A percentile compares a stretch with the other conserved stretches of the same genome.
Conservation (phyloP, 2,329 filamentous ascomycete genomes). For the Akanthomyces lecanii region DNA sequence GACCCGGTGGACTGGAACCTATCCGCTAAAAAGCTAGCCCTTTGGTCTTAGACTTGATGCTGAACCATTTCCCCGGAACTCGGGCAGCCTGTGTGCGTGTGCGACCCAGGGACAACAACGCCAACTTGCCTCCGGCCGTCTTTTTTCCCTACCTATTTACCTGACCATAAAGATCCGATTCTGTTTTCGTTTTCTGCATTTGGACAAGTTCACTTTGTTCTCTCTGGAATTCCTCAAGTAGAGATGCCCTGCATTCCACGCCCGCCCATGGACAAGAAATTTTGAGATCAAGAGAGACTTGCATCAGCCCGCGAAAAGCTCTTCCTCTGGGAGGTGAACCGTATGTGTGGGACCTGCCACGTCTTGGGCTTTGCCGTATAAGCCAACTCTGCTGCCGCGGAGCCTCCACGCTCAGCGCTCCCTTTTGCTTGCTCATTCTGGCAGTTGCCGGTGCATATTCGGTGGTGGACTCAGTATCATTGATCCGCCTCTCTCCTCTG, state of each 20-base stretch:
- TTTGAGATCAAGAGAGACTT: conserved; percentile 4
- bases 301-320: conserved; percentile 3
- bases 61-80: conserved; percentile 15
- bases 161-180: not conserved
- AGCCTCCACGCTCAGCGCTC: conserved; percentile 1
- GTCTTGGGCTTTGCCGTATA: conserved; percentile 4
- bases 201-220: not conserved
- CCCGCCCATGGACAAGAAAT: not conserved
- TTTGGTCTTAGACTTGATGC: conserved; percentile 10
- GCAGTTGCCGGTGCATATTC: not conserved
- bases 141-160: not conserved
- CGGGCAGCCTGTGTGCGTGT: not conserved
- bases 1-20: conserved; percentile 14
- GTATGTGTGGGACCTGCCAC: conserved; percentile 10
- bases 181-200: not conserved
- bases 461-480: not conserved
- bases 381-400: conserved; percentile 1
- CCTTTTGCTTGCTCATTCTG: not conserved
- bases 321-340: conserved; percentile 2
- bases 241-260: not conserved
- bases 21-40: not conserved
- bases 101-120: not conserved
- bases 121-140: not conserved
- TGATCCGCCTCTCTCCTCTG: not conserved
- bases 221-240: not conserved